A percentile compares a stretch with the other conserved stretches of the same genome.
phyloP scores from a whole-genome alignment of 768 basidiomycete species.

The Leccinum olivaceopallidum region DNA sequence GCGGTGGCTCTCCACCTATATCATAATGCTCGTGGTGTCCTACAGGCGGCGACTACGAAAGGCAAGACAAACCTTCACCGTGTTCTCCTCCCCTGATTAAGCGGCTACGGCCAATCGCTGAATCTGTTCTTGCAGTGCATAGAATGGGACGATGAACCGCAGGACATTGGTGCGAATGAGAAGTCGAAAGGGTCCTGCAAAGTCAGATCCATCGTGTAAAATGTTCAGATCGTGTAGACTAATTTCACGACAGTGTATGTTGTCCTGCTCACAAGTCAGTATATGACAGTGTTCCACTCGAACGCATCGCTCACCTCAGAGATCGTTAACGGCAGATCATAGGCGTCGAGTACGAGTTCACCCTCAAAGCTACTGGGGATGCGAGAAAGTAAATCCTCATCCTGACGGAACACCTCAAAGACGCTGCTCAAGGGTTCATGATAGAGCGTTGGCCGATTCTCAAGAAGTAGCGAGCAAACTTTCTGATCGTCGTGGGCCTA shows the following conservation, averaged over 20 bases:
- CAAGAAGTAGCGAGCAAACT: conserved; percentile 50
- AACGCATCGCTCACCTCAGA: conserved; percentile 53
- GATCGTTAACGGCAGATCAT: conserved; percentile 61
- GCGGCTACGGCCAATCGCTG: conserved; percentile 33
- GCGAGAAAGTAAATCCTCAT: conserved; percentile 46
- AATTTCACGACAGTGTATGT: conserved; percentile 64
- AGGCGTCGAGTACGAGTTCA: conserved; percentile 71
- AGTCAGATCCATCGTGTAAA: conserved; percentile 63
- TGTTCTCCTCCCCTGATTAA: conserved; percentile 19
- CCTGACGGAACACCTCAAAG: conserved; percentile 71
- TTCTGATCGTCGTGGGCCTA: conserved; percentile 17
- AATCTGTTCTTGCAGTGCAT: conserved; percentile 60
- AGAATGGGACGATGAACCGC: conserved; percentile 69
- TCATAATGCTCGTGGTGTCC: conserved; percentile 17
- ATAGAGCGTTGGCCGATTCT: conserved; percentile 69
- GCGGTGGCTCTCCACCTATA: conserved; percentile 7
- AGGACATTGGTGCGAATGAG: conserved; percentile 48
- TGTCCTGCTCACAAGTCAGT: conserved; percentile 50
- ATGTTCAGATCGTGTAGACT: conserved; percentile 72
- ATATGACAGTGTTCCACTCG: neutral
- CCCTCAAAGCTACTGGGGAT: conserved; percentile 51
- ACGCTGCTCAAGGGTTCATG: conserved; percentile 72
- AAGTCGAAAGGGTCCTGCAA: conserved; percentile 64
- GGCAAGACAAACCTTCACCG: conserved; percentile 20
- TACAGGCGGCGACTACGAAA: conserved; percentile 1